Evolutionary conservation across 2,329 filamentous ascomycete genomes (phyloP), one percentile per base, ranked within the genome.

Genomic region (Penicillium sp.): DNA sequence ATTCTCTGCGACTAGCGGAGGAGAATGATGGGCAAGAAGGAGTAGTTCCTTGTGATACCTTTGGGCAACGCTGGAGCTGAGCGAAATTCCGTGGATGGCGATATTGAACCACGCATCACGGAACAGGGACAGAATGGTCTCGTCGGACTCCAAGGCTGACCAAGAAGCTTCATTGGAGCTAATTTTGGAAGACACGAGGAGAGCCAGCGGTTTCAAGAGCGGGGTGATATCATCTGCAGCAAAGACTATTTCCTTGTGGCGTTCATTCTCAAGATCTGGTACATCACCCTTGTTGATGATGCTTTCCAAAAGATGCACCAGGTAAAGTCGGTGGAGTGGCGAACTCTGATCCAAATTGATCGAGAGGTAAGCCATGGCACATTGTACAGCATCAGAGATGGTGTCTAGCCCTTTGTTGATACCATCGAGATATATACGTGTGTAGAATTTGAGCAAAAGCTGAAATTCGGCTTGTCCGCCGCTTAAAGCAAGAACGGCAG

Each of bases 51-150:
- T 80, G 41, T 84, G 71, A 61, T 95, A 83, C 57, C 82, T 81
- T 65, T 84, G 86, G 14, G 86, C 88, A 46, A 87, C 81, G 13
- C 84, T 80, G 0, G 89, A 92, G 13, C 80, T 80, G 10, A 86
- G 78, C 9, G 84, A 86, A 66, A 97, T 95, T 4, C 91, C 93
- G 67, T 99, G 93, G 0, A 95, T 87, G 18, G 91, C 88, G 54
- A 97, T 89, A 63, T 99, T 99, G 74, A 96, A 97, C 93, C 93
- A 99, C 4, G 89, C 89, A 75, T 99, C 91, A 44, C 92, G 84
- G 58, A 93, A 80, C 49, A 95, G 74, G 22, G 82, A 80, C 53
- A 87, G 80, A 7, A 83, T 81, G 50, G 92, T 84, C 43, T 91
- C 86, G 44, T 87, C 81, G 48, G 68, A 46, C 72, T 72, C 49